A percentile compares a stretch with the other conserved stretches of the same genome.
These are phyloP conservation scores for Wakefieldia striispora DNA, from an alignment of 768 basidiomycete species.

Conservation along the genomic window DNA sequence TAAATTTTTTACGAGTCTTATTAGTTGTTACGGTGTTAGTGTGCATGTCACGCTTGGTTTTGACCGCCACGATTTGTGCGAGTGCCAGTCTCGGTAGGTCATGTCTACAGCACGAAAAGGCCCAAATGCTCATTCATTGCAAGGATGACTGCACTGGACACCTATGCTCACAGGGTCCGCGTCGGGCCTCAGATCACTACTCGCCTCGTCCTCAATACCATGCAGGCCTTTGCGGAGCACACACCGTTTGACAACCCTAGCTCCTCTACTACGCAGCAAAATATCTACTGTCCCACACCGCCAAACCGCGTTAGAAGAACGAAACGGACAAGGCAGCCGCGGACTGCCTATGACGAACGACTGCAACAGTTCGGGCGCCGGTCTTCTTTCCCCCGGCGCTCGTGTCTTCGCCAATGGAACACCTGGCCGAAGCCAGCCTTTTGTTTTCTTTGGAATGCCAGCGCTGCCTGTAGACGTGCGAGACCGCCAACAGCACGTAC, in stretches of 20 bases:
- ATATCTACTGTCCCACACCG: conserved; percentile 1
- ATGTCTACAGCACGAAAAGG: background rate
- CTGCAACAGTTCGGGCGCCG: background rate
- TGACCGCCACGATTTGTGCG: conserved; percentile 9
- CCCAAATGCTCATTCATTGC: conserved; percentile 7
- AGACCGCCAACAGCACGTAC: conserved; percentile 1
- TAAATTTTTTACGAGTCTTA: background rate
- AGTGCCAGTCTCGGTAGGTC: conserved; percentile 47
- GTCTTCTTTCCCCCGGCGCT: background rate
- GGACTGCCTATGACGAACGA: background rate
- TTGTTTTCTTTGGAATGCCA: background rate
- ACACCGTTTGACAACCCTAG: conserved; percentile 5
- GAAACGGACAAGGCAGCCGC: background rate
- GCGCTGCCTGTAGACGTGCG: background rate
- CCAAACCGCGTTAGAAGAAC: conserved; percentile 1
- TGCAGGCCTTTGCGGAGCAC: conserved; percentile 27
- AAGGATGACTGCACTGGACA: conserved; percentile 69
- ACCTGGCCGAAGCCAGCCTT: background rate
- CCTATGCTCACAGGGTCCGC: conserved; percentile 86
- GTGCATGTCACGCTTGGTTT: background rate
- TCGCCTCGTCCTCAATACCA: conserved; percentile 28
- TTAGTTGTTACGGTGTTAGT: background rate
- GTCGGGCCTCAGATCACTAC: conserved; percentile 58
- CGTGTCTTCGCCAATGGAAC: background rate
- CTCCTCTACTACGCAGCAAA: conserved; percentile 1